phyloP scores from a whole-genome alignment of 805 yeast species.

The Dipodascus albidus region DNA sequence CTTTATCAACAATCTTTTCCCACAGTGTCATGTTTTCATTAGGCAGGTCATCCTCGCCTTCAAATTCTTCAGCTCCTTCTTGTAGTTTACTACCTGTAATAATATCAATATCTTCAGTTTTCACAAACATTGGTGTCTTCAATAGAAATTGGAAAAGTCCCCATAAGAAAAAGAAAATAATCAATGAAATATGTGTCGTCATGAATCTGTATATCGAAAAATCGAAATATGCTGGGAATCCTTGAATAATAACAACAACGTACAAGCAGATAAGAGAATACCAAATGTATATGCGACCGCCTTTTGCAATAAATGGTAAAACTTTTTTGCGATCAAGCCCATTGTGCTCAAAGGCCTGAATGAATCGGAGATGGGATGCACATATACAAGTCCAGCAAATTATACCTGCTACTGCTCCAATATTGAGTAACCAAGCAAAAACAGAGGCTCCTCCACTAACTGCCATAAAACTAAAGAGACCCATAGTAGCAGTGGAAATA shows the following conservation, averaged over 20 bases:
- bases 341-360: constrained; percentile 32
- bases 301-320: constrained; percentile 60
- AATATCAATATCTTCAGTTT: constrained; percentile 41
- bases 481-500: constrained; percentile 38
- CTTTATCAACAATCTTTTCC: not conserved
- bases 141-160: constrained; percentile 15
- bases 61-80: constrained; percentile 37
- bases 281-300: constrained; percentile 58
- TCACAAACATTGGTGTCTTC: constrained; percentile 32
- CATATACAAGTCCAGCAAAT: constrained; percentile 52
- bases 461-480: constrained; percentile 51
- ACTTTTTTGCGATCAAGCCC: constrained; percentile 43
- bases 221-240: constrained; percentile 44
- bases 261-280: constrained; percentile 45
- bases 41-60: constrained; percentile 34
- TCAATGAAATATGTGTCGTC: not conserved
- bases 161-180: not conserved
- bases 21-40: not conserved
- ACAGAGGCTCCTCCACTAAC: constrained; percentile 43
- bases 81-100: constrained; percentile 56
- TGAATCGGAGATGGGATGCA: constrained; percentile 41
- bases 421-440: constrained; percentile 40
- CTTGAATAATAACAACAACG: constrained; percentile 58
- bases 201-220: not conserved
- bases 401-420: constrained; percentile 55